phyloP scores from a whole-genome alignment of 129 eudicot genomes.

The Flaveria robusta region DNA sequence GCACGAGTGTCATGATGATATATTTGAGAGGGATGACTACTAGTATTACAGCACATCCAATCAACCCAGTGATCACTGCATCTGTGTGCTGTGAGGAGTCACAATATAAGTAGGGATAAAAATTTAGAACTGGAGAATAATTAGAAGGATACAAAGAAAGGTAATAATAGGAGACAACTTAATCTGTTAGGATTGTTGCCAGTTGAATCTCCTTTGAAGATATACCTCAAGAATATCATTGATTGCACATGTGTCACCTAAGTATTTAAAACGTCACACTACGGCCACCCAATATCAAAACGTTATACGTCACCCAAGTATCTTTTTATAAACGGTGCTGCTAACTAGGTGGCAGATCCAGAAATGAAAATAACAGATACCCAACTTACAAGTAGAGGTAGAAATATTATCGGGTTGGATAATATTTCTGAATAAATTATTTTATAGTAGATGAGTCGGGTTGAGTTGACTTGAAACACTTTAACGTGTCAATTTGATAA shows the following conservation, averaged over 20 bases:
- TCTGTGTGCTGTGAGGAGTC: conserved; percentile 60
- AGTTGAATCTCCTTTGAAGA: neutral
- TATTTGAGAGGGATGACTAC: conserved; percentile 67
- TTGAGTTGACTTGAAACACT: neutral
- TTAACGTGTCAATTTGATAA: neutral
- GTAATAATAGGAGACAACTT: neutral
- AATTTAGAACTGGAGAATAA: neutral
- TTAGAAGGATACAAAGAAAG: neutral
- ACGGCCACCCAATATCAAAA: neutral
- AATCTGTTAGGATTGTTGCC: neutral
- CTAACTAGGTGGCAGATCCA: too few relatives aligned
- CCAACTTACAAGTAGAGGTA: too few relatives aligned
- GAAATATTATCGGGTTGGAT: too few relatives aligned
- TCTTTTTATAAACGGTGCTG: neutral
- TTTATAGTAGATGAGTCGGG: too few relatives aligned
- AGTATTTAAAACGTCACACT: neutral
- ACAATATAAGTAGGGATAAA: neutral
- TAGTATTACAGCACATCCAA: conserved; percentile 44
- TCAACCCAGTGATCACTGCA: conserved; percentile 47
- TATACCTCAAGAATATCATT: neutral
- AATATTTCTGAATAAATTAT: too few relatives aligned
- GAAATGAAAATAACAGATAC: too few relatives aligned
- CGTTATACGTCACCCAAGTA: neutral
- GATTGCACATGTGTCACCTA: neutral
- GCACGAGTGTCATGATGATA: conserved; percentile 45